phyloP scores from a whole-genome alignment of 1,139 yeast species.

The Yamadazyma sp. region DNA sequence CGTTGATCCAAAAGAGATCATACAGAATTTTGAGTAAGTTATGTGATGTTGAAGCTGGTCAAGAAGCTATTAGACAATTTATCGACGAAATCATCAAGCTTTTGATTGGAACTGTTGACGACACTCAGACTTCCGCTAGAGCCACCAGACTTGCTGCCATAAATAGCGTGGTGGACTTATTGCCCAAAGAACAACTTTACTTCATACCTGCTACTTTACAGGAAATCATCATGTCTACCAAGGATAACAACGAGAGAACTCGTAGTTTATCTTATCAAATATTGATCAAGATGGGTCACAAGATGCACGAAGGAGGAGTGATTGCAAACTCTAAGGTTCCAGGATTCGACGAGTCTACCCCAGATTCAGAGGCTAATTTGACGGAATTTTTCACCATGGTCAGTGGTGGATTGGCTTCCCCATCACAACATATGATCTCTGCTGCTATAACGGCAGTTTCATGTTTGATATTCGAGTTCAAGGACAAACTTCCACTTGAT shows the following conservation, averaged over 20 bases:
- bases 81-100: constrained; percentile 60
- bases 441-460: constrained; percentile 92
- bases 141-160: constrained; percentile 78
- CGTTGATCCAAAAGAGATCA: constrained; percentile 84
- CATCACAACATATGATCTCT: constrained; percentile 91
- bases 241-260: constrained; percentile 89
- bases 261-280: constrained; percentile 78
- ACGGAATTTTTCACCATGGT: constrained; percentile 89
- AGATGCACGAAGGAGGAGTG: constrained; percentile 70
- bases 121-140: constrained; percentile 73
- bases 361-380: constrained; percentile 65
- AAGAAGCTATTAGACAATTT: constrained; percentile 48
- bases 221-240: constrained; percentile 89
- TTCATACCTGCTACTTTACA: constrained; percentile 82
- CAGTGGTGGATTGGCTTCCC: constrained; percentile 94
- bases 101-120: constrained; percentile 56
- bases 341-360: constrained; percentile 62
- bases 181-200: constrained; percentile 63
- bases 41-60: constrained; percentile 69
- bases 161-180: constrained; percentile 53
- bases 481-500: constrained; percentile 54
- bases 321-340: constrained; percentile 67
- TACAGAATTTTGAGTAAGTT: constrained; percentile 76
- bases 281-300: constrained; percentile 77
- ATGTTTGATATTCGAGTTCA: constrained; percentile 84